Evolutionary conservation across 2,329 filamentous ascomycete species (phyloP).

Genomic region (Sclerotinia subarctica): DNA sequence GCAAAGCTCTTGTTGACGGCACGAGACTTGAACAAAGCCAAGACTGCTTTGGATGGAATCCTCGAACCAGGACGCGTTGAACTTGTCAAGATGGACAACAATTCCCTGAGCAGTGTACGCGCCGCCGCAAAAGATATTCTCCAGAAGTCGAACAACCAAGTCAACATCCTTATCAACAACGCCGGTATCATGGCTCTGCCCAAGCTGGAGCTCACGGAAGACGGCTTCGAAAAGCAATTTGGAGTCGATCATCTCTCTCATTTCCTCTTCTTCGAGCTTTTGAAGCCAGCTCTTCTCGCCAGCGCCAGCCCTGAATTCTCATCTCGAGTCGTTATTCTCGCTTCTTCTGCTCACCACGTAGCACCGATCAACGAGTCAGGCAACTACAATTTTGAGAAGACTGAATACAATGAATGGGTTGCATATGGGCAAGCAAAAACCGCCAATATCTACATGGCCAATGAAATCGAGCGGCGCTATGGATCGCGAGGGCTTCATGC

Average conservation of each 20-base stretch:
- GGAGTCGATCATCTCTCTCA: conserved; percentile 51
- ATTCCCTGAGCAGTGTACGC: neutral
- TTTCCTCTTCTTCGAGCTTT: conserved; percentile 51
- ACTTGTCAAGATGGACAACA: neutral
- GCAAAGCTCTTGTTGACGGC: neutral
- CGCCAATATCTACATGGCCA: conserved; percentile 4
- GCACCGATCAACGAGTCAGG: neutral
- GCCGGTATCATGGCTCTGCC: conserved; percentile 17
- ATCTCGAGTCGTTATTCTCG: conserved; percentile 19
- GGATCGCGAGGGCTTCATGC: neutral
- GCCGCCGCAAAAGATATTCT: neutral
- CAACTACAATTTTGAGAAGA: neutral
- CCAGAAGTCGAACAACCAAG: conserved; percentile 24
- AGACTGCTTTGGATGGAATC: neutral
- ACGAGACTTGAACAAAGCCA: neutral
- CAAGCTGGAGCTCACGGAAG: conserved; percentile 40
- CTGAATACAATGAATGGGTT: neutral
- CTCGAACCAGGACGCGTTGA: neutral
- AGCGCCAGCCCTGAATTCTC: conserved; percentile 24
- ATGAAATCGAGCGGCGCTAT: conserved; percentile 8
- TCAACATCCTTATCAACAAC: neutral
- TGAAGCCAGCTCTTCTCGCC: conserved; percentile 44
- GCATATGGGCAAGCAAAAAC: neutral
- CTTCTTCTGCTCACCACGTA: neutral
- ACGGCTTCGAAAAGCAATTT: conserved; percentile 50